Base-by-base conservation (phyloP, 192 early-diverging fungal genomes). In the Entomortierella parvispora region DNA sequence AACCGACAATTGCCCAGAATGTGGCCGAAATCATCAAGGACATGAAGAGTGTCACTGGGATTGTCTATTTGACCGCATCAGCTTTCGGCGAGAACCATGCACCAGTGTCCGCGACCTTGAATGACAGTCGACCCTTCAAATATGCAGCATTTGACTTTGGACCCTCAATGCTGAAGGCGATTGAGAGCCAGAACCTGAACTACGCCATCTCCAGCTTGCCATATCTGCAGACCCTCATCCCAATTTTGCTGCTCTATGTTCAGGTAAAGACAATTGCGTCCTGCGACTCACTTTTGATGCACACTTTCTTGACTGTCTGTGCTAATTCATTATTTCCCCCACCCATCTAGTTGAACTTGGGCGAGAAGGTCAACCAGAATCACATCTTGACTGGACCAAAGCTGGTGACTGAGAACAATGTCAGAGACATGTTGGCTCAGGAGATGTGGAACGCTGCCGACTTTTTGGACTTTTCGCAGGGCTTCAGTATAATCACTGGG, bases 141-240 rank as follows among this genome's bases (percentile, higher is more conserved):
- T 29, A 68, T 22, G 74, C 66, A 0, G 37, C 59, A 17, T 77
- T 77, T 64, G 74, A 77, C 48, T 77, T 68, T 32, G 59, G 68
- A 17, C 40, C 48, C 1, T 1, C 22, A 1, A 57, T 68, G 65
- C 46, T 49, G 47, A 12, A 12, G 7, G 6, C 25, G 0, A 29
- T 77, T 11, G 46, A 58, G 3, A 11, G 15, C 5, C 60, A 49
- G 18, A 2, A 0, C 3, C 49, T 77, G n/a, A 32, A 77, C 43
- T 77, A 77, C 43, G 62, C 74, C 0, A 49, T 77, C 15, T 77
- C 74, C 12, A 63, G 60, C 25, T 51, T 77, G 23, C 29, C 68
- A 48, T 68, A 77, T 34, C 9, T 77, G 22, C 74, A 77, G 26
- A 68, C 66, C 23, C 22, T 68, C 10, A 56, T 68, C 29, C 32